Conservation (phyloP, 306 rosid genomes). For the Macrotyloma uniflorum region DNA sequence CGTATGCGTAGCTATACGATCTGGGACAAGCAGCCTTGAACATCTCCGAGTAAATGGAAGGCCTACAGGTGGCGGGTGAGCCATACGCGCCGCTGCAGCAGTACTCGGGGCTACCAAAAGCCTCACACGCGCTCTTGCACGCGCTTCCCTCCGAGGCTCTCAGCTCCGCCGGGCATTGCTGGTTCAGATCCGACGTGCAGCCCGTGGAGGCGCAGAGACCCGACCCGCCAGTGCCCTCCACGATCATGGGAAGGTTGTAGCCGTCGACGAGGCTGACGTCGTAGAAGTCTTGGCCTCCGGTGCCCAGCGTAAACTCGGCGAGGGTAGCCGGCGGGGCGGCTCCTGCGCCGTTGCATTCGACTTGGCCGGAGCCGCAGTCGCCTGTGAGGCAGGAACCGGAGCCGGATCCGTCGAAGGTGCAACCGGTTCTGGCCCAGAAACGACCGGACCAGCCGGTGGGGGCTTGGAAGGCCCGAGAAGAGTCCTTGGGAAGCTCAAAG, state of each 20-base stretch:
- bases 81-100: constrained; percentile 80
- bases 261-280: constrained; percentile 99
- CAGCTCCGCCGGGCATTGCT: constrained; percentile 78
- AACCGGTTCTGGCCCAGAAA: constrained; percentile 89
- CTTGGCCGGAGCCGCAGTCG: constrained; percentile 83
- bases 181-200: constrained; percentile 81
- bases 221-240: constrained; percentile 84
- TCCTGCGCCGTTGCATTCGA: constrained; percentile 92
- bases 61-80: constrained; percentile 70
- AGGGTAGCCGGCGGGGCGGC: constrained; percentile 88
- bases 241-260: constrained; percentile 78
- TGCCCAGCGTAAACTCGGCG: constrained; percentile 93
- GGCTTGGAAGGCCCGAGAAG: constrained; percentile 73
- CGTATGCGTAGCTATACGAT: constrained; percentile 92
- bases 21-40: constrained; percentile 83
- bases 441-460: constrained; percentile 99
- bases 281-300: constrained; percentile 86
- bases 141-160: constrained; percentile 70
- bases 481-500: constrained; percentile 76
- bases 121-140: constrained; percentile 97
- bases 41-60: constrained; percentile 79
- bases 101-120: constrained; percentile 86
- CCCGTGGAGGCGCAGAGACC: constrained; percentile 83
- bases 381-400: constrained; percentile 82
- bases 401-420: constrained; percentile 76